A percentile compares a stretch with the other conserved stretches of the same genome.
These are phyloP conservation scores for Kwoniella shandongensis DNA, from an alignment of 768 basidiomycete species.

Conservation along the genomic window DNA sequence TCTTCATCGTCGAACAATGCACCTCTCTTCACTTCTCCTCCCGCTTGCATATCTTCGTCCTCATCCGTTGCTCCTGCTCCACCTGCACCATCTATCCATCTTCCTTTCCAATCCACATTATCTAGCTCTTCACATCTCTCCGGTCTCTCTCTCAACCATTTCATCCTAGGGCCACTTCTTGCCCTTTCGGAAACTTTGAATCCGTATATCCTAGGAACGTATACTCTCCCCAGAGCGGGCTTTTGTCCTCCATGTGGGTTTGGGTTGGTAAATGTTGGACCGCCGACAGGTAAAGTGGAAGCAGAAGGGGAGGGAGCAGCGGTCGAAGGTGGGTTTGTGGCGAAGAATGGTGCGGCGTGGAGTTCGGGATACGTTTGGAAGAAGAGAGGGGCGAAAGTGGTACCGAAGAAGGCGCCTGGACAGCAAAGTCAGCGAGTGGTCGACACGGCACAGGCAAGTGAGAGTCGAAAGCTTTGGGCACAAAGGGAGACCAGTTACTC, in stretches of 20 bases:
- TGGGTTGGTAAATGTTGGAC: slow-evolving; percentile 72
- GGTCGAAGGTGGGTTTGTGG: slow-evolving; percentile 40
- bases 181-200: slow-evolving; percentile 96
- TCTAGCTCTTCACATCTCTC: slow-evolving; percentile 77
- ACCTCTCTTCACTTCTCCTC: slow-evolving; percentile 22
- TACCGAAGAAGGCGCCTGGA: slow-evolving; percentile 96
- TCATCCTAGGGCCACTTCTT: slow-evolving; percentile 93
- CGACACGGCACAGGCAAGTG: not conserved
- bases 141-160: slow-evolving; percentile 88
- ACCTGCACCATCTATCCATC: slow-evolving; percentile 62
- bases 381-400: slow-evolving; percentile 96
- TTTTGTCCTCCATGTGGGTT: slow-evolving; percentile 72
- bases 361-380: slow-evolving; percentile 97
- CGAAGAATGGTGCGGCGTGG: slow-evolving; percentile 89
- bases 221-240: slow-evolving; percentile 78
- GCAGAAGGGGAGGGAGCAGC: slow-evolving; percentile 15
- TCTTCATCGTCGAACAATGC: slow-evolving; percentile 55
- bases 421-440: not conserved
- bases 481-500: slow-evolving; percentile 47
- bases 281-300: slow-evolving; percentile 15
- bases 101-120: slow-evolving; percentile 82
- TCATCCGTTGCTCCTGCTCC: slow-evolving; percentile 12
- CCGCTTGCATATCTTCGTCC: slow-evolving; percentile 13
- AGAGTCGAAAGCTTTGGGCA: too few species aligned
- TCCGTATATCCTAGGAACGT: slow-evolving; percentile 90